These are phyloP conservation scores for Medicago ruthenica DNA, from an alignment of 306 rosid genomes.

Conservation along the genomic window DNA sequence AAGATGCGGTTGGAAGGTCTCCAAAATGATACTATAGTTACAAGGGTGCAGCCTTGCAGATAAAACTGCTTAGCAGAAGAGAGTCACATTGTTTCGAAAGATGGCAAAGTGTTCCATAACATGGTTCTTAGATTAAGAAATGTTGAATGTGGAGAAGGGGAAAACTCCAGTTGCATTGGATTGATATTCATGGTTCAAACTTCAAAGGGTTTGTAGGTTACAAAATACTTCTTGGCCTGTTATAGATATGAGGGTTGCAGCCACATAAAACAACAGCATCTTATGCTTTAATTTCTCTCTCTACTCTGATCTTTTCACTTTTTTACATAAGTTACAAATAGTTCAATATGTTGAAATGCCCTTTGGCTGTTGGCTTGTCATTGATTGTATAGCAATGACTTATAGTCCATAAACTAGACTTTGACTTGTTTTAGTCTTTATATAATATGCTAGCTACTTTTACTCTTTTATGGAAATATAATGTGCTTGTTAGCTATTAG, in stretches of 20 bases:
- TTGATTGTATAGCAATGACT: no score
- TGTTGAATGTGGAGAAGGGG: conserved; percentile 81
- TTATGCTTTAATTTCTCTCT: background rate
- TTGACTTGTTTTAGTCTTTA: no score
- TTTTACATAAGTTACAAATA: background rate
- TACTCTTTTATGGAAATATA: no score
- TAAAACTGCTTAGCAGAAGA: conserved; percentile 76
- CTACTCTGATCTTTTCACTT: background rate
- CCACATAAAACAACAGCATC: background rate
- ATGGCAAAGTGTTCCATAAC: conserved; percentile 65
- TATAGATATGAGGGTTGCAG: conserved; percentile 26
- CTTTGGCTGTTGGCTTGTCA: no score
- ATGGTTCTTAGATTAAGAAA: conserved; percentile 74
- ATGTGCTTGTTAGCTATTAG: no score
- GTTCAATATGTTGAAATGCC: background rate
- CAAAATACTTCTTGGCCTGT: background rate
- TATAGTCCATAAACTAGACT: no score
- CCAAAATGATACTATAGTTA: conserved; percentile 57
- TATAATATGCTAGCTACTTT: no score
- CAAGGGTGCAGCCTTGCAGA: conserved; percentile 58
- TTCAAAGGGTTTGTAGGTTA: conserved; percentile 47
- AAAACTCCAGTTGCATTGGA: conserved; percentile 71
- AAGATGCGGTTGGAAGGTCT: conserved; percentile 51
- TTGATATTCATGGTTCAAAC: conserved; percentile 66
- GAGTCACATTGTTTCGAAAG: conserved; percentile 60